Evolutionary conservation across 2,329 filamentous ascomycete genomes (phyloP).

Genomic region (Colletotrichum neosansevieriae): DNA sequence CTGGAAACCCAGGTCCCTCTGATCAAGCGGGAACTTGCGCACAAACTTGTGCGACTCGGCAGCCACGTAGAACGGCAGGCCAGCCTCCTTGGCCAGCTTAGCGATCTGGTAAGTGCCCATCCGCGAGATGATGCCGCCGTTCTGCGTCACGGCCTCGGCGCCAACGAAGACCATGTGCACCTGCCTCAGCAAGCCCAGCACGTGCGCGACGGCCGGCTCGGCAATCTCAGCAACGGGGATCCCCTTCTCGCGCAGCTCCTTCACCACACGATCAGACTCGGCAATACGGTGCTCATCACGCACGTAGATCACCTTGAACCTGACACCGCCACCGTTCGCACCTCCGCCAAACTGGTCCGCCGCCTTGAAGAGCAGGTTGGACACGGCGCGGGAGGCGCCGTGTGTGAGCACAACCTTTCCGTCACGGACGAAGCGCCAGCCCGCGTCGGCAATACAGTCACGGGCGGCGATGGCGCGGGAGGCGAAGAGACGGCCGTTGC

Average conservation of each 20-base stretch:
- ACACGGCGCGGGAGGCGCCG: constrained; percentile 87
- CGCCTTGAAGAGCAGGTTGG: constrained; percentile 79
- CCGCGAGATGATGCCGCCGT: constrained; percentile 90
- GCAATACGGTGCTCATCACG: constrained; percentile 65
- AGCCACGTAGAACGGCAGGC: constrained; percentile 89
- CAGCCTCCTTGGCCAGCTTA: constrained; percentile 75
- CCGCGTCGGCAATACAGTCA: constrained; percentile 84
- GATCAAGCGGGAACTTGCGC: constrained; percentile 83
- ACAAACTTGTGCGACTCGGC: constrained; percentile 98
- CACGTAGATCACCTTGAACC: constrained; percentile 88
- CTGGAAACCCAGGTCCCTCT: constrained; percentile 82
- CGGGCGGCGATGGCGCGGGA: constrained; percentile 86
- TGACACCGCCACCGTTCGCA: constrained; percentile 66
- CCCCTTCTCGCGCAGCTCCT: constrained; percentile 76
- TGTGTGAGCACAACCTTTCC: constrained; percentile 89
- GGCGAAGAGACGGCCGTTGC: constrained; percentile 89
- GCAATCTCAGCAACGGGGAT: constrained; percentile 78
- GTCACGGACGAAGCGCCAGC: constrained; percentile 82
- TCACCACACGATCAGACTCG: constrained; percentile 79
- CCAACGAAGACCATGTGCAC: constrained; percentile 77
- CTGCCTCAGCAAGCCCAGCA: constrained; percentile 65
- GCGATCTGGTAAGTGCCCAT: constrained; percentile 91
- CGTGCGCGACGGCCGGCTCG: constrained; percentile 80
- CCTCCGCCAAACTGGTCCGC: constrained; percentile 70
- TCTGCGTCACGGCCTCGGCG: constrained; percentile 90